These are phyloP conservation scores for Otatea glauca DNA, from an alignment of 176 grass and related monocot genomes.

Conservation along the genomic window DNA sequence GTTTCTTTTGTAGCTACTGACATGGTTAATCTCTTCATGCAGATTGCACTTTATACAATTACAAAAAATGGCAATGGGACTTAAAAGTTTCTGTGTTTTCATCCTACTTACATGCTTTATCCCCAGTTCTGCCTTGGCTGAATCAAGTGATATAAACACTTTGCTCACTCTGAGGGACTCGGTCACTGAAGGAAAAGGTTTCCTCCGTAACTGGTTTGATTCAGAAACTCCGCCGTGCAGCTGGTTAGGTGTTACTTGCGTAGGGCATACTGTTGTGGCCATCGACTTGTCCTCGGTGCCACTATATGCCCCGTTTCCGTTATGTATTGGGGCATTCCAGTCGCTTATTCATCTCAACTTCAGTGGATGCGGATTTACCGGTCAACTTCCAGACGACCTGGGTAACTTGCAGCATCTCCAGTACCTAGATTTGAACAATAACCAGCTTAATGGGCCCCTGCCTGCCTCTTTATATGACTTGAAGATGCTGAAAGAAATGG, in stretches of 20 bases:
- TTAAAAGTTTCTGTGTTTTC: constrained; percentile 47
- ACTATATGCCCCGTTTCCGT: constrained; percentile 66
- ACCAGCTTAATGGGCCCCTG: constrained; percentile 63
- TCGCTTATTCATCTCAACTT: constrained; percentile 75
- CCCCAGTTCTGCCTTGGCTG: constrained; percentile 34
- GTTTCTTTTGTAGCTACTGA: constrained; percentile 35
- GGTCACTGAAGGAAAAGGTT: constrained; percentile 61
- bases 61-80: constrained; percentile 40
- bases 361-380: constrained; percentile 70
- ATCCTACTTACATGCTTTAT: constrained; percentile 50
- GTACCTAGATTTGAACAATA: constrained; percentile 75
- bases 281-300: constrained; percentile 75
- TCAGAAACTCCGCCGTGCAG: constrained; percentile 72
- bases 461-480: constrained; percentile 64
- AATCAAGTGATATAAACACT: constrained; percentile 60
- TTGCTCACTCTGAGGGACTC: constrained; percentile 65
- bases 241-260: constrained; percentile 76
- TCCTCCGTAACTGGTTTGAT: constrained; percentile 81
- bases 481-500: constrained; percentile 62
- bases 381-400: constrained; percentile 61
- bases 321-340: constrained; percentile 57
- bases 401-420: constrained; percentile 57
- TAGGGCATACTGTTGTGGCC: constrained; percentile 47
- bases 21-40: constrained; percentile 28
- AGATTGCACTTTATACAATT: constrained; percentile 52